Evolutionary conservation across 148 eudicot species (phyloP).

Genomic region (Chenopodium berlandieri): DNA sequence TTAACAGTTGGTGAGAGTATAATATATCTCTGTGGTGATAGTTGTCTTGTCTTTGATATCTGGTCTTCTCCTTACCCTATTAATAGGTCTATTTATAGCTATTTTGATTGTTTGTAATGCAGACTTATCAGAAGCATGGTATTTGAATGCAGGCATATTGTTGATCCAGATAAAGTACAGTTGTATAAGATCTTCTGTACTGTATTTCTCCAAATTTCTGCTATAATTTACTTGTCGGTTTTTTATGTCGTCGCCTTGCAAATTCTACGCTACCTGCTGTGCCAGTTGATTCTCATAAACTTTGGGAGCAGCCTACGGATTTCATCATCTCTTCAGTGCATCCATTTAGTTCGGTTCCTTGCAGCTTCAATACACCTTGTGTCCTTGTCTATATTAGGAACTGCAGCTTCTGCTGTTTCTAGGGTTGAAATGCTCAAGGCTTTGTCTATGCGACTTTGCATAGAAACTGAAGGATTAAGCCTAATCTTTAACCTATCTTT

Average conservation of each 20-base stretch:
- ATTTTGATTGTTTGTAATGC: constrained; percentile 18
- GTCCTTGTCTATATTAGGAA: constrained; percentile 39
- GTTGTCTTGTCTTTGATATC: neutral
- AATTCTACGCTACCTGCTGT: constrained; percentile 71
- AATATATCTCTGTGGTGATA: neutral
- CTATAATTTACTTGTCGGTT: constrained; percentile 8
- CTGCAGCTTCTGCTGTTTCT: constrained; percentile 63
- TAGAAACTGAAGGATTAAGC: constrained; percentile 36
- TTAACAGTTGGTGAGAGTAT: neutral
- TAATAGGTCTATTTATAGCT: constrained; percentile 4
- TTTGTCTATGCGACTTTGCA: constrained; percentile 34
- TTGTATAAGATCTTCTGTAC: constrained; percentile 10
- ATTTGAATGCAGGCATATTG: constrained; percentile 86
- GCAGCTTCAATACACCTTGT: constrained; percentile 45
- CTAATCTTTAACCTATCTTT: constrained; percentile 56
- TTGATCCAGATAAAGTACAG: constrained; percentile 84
- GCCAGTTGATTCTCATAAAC: constrained; percentile 41
- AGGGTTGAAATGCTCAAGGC: constrained; percentile 48
- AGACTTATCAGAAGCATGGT: constrained; percentile 68
- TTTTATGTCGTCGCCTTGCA: constrained; percentile 83
- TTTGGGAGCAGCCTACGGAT: constrained; percentile 28
- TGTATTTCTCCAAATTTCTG: constrained; percentile 14
- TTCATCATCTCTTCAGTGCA: constrained; percentile 25
- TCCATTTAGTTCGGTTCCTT: constrained; percentile 32
- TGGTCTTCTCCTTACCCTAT: neutral